A percentile compares a stretch with the other conserved stretches of the same genome.
These are phyloP conservation scores for Saccharomyces mikatae DNA, from an alignment of 805 yeast genomes.

Conservation along the genomic window DNA sequence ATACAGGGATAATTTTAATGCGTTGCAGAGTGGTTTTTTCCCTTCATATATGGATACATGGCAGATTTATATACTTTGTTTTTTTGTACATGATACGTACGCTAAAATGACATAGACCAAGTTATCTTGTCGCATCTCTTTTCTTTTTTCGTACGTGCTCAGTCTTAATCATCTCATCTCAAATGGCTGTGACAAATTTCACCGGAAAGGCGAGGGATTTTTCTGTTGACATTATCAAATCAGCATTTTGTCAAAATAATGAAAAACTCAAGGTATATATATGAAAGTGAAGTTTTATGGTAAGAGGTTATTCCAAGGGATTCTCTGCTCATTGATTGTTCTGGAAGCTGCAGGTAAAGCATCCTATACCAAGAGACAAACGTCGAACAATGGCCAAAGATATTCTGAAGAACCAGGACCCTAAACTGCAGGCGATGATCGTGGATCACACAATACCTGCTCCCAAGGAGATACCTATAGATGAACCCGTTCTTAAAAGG, in stretches of 20 bases:
- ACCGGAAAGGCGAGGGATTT: not conserved
- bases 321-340: not conserved
- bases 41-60: not conserved
- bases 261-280: not conserved
- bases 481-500: slow-evolving; percentile 24
- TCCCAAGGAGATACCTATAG: slow-evolving; percentile 22
- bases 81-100: not conserved
- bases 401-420: slow-evolving; percentile 15
- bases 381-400: slow-evolving; percentile 9
- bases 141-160: not conserved
- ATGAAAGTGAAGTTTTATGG: not conserved
- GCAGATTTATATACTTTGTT: not conserved
- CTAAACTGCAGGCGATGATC: slow-evolving; percentile 14
- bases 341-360: not conserved
- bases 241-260: not conserved
- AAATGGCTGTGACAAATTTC: not conserved
- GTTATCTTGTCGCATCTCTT: not conserved
- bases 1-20: not conserved
- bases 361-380: not conserved
- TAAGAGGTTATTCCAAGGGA: not conserved
- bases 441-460: slow-evolving; percentile 14
- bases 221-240: not conserved
- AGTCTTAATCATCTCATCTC: not conserved
- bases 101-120: not conserved
- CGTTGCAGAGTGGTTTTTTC: not conserved